Evolutionary conservation across 1,139 yeast genomes (phyloP).

Genomic region (Keqinozyma sinolaborantium): DNA sequence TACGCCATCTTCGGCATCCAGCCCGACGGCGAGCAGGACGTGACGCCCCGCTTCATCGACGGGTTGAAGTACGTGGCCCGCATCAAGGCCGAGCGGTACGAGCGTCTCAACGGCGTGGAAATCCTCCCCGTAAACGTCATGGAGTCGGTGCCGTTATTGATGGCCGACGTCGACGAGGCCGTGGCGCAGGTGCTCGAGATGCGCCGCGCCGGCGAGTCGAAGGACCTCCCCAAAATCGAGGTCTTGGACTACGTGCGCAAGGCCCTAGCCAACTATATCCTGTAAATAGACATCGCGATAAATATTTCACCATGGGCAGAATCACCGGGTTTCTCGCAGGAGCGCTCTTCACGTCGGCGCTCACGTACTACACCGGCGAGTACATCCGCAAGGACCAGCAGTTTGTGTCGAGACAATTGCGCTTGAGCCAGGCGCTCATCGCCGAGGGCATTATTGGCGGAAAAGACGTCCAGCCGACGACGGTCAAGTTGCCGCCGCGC

Average conservation of each 20-base stretch:
- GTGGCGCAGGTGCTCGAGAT: constrained; percentile 45
- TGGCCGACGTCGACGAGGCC: constrained; percentile 50
- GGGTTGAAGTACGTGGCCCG: constrained; percentile 69
- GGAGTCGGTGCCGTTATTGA: constrained; percentile 43
- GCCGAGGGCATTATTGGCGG: constrained; percentile 46
- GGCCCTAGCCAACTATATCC: constrained; percentile 23
- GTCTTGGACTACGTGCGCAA: constrained; percentile 36
- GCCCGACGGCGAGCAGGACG: constrained; percentile 48
- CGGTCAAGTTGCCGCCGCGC: constrained; percentile 26
- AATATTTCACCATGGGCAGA: constrained; percentile 39
- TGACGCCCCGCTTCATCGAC: constrained; percentile 50
- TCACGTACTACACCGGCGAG: constrained; percentile 62
- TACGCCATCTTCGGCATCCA: constrained; percentile 77
- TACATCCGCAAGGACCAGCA: constrained; percentile 50
- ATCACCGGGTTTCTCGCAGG: constrained; percentile 71
- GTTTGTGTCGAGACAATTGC: constrained; percentile 46
- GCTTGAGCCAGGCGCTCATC: constrained; percentile 45
- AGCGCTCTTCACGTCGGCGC: constrained; percentile 59
- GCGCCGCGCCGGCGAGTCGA: constrained; percentile 28
- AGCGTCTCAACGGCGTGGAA: constrained; percentile 14
- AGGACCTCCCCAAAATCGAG: constrained; percentile 36
- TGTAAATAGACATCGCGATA: not conserved
- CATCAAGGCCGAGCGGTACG: constrained; percentile 49
- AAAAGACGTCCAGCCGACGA: constrained; percentile 28
- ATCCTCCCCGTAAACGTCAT: constrained; percentile 31